phyloP scores from a whole-genome alignment of 352 stramenopile genomes.

The Pelagophyceae sp. region DNA sequence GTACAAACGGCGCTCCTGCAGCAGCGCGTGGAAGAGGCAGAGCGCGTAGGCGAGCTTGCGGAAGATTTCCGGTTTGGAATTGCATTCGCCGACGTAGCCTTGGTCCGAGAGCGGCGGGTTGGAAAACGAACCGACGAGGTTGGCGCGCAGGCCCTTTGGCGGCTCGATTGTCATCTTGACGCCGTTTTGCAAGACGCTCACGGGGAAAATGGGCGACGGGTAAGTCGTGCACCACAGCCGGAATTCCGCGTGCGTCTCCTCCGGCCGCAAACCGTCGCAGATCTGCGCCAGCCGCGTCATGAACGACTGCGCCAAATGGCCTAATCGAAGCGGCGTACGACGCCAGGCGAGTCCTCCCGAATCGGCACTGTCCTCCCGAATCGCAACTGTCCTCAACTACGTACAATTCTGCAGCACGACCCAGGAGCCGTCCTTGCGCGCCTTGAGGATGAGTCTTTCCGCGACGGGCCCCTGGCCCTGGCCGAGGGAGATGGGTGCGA shows the following conservation, averaged over 20 bases:
- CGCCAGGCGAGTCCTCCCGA: not conserved
- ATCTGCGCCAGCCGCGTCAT: slow-evolving; percentile 86
- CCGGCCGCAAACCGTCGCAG: slow-evolving; percentile 41
- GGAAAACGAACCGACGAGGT: slow-evolving; percentile 78
- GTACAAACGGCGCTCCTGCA: slow-evolving; percentile 81
- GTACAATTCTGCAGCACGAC: slow-evolving; percentile 82
- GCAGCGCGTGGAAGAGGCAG: slow-evolving; percentile 86
- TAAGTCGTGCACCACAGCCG: slow-evolving; percentile 87
- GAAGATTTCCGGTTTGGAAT: slow-evolving; percentile 53
- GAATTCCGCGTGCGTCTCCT: slow-evolving; percentile 73
- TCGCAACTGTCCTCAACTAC: not conserved
- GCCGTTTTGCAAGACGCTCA: slow-evolving; percentile 82
- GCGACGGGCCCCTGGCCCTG: slow-evolving; percentile 80
- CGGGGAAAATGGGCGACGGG: slow-evolving; percentile 78
- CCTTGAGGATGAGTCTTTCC: slow-evolving; percentile 70
- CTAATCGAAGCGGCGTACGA: no score
- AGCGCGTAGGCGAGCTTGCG: slow-evolving; percentile 73
- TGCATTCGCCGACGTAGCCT: slow-evolving; percentile 67
- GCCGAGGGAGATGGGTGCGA: slow-evolving; percentile 76
- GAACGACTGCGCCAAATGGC: slow-evolving; percentile 74
- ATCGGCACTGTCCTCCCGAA: no score
- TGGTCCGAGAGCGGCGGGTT: slow-evolving; percentile 74
- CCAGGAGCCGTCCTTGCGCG: slow-evolving; percentile 66
- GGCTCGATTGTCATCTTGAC: slow-evolving; percentile 93
- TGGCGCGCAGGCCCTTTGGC: slow-evolving; percentile 75